Percentiles rank a stretch among this genome's conserved stretches.
phyloP scores from a whole-genome alignment of 441 rosid species.

The Bocquillonia castaneifolia region DNA sequence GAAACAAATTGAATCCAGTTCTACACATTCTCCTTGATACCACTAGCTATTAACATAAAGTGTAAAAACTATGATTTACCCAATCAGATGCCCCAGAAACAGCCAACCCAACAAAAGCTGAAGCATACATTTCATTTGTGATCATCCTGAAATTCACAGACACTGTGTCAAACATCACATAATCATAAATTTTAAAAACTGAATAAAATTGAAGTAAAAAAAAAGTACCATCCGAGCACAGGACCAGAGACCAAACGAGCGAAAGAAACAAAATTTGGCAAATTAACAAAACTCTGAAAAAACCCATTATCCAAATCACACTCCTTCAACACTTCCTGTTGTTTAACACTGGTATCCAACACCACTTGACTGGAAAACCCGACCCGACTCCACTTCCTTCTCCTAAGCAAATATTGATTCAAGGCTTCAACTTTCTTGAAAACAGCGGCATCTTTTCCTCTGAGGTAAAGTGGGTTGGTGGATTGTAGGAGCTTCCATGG shows the following conservation, averaged over 20 bases:
- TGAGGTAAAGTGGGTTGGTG: slow-evolving; percentile 57
- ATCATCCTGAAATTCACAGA: slow-evolving; percentile 99
- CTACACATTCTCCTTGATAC: background rate
- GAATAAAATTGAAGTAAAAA: background rate
- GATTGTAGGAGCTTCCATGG: slow-evolving; percentile 89
- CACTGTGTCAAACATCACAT: no score
- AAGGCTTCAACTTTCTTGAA: slow-evolving; percentile 53
- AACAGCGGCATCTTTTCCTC: slow-evolving; percentile 38
- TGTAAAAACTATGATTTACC: slow-evolving; percentile 37
- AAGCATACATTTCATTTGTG: slow-evolving; percentile 64
- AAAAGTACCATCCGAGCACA: slow-evolving; percentile 67
- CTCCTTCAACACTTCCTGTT: slow-evolving; percentile 32
- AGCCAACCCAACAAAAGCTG: slow-evolving; percentile 60
- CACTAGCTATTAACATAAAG: background rate
- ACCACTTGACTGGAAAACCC: slow-evolving; percentile 18
- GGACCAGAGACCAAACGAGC: slow-evolving; percentile 84
- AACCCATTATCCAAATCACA: slow-evolving; percentile 23
- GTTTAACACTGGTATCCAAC: slow-evolving; percentile 11
- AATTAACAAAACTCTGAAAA: slow-evolving; percentile 54
- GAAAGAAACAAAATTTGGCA: slow-evolving; percentile 73
- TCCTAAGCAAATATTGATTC: slow-evolving; percentile 44
- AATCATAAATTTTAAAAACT: no score
- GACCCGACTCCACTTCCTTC: slow-evolving; percentile 34
- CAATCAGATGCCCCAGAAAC: slow-evolving; percentile 83
- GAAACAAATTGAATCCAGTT: background rate